Conservation (phyloP, 768 basidiomycete species). For the Auricularia cornea region DNA sequence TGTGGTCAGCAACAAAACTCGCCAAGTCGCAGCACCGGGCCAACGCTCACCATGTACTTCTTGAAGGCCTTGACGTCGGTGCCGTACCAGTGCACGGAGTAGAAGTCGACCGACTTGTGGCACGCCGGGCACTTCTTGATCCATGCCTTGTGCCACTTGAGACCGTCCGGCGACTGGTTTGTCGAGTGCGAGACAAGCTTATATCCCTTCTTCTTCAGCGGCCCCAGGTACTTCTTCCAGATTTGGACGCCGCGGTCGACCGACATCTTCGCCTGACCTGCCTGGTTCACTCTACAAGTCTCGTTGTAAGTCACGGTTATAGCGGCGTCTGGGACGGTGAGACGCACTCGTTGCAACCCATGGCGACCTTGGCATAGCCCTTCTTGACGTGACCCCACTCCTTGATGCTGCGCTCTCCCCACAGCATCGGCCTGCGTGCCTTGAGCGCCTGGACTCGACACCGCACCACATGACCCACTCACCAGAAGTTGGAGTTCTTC, state of each 20-base stretch:
- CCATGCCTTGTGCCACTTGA: constrained; percentile 58
- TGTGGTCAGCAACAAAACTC: no score
- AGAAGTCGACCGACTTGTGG: constrained; percentile 9
- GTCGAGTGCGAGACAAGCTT: constrained; percentile 55
- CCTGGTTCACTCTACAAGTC: constrained; percentile 45
- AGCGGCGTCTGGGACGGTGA: no score
- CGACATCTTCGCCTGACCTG: constrained; percentile 51
- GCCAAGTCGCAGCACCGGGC: no score
- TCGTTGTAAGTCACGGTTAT: no score
- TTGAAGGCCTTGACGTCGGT: constrained; percentile 39
- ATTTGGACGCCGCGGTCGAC: constrained; percentile 41
- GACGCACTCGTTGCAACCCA: background rate
- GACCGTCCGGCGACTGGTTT: constrained; percentile 51
- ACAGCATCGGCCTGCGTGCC: background rate
- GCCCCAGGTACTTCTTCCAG: constrained; percentile 56
- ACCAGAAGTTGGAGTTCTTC: background rate
- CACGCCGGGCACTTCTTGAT: constrained; percentile 34
- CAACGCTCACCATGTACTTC: constrained; percentile 28
- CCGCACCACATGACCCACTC: no score
- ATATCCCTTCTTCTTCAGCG: constrained; percentile 50
- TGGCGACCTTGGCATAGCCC: background rate
- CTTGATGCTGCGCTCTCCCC: background rate
- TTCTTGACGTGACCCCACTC: background rate
- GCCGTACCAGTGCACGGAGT: constrained; percentile 70
- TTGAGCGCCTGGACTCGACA: no score